Base-by-base conservation (phyloP, 768 basidiomycete species). In the Lenzites betulinus region DNA sequence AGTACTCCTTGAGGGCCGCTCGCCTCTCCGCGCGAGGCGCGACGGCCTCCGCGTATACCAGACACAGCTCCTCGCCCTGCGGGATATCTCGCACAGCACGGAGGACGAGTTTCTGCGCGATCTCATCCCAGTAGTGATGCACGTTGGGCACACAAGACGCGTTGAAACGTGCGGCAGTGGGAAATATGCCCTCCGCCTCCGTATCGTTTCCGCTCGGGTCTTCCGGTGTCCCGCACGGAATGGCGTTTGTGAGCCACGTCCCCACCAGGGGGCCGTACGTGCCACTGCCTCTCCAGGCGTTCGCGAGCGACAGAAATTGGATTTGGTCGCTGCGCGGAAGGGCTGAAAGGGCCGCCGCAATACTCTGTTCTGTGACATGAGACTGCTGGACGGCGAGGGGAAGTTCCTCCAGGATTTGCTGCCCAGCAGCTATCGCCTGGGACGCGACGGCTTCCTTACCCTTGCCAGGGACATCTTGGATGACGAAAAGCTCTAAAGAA, bases 21-120 rank as follows among this genome's bases (percentile, higher is more conserved):
- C 44, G 26, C 28, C 70, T 30, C 43, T 61, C 55, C 8, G 62
- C 64, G 16, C 63, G 48, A n/a, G 65, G 33, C 9, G 30, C 54
- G 13, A 68, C 53, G 1, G 66, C 51, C 15, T 66, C 58, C 30
- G 42, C 46, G 51, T 72, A 73, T n/a, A 62, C 58, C 33, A 71
- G 65, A 53, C 69, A 72, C 16, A 73, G 59, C 51, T 73, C 71
- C 55, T 73, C 69, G 12, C 64, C 70, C 3, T 33, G 35, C 20
- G 16, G 60, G 20, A 73, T 58, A 41, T 68, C 70, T 7, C 65
- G 60, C 18, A 67, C 42, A 2, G 70, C 70, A 18, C 65, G 58
- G 47, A 71, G 69, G 15, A 51, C 44, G 54, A 73, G 66, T 8
- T 58, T 50, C 15, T 60, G 60, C 16, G 25, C 23, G 15, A 51